Conservation (phyloP, 1,284 basidiomycete genomes). For the Lentinula novae-zelandiae region DNA sequence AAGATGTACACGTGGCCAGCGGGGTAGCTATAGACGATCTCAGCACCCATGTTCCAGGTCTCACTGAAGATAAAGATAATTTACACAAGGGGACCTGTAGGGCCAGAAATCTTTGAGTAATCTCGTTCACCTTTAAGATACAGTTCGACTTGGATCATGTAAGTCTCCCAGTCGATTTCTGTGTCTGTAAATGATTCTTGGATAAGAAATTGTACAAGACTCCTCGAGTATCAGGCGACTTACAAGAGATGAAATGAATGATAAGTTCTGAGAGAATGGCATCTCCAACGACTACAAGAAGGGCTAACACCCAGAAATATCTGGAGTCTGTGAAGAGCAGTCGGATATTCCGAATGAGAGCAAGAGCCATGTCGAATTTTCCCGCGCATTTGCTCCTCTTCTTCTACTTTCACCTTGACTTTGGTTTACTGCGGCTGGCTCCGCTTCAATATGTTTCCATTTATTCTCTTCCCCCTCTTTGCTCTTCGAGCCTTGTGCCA, state of each 20-base stretch:
- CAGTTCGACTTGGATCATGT: constrained; percentile 82
- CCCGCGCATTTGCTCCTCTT: not conserved
- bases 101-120: constrained; percentile 84
- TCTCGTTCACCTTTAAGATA: constrained; percentile 83
- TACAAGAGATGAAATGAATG: constrained; percentile 78
- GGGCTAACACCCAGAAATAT: constrained; percentile 65
- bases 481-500: not conserved
- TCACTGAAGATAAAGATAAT: constrained; percentile 24
- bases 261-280: constrained; percentile 72
- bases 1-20: constrained; percentile 91
- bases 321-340: constrained; percentile 25
- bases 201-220: not conserved
- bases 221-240: constrained; percentile 26
- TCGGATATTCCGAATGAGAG: constrained; percentile 1
- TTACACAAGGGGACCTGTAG: constrained; percentile 92
- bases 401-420: not conserved
- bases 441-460: not conserved
- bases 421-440: not conserved
- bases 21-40: constrained; percentile 69
- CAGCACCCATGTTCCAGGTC: not conserved
- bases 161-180: constrained; percentile 98
- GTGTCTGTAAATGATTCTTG: constrained; percentile 63
- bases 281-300: constrained; percentile 69
- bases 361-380: not conserved
- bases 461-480: not conserved